Conservation (phyloP, 1,284 basidiomycete genomes). For the Abortiporus biennis region DNA sequence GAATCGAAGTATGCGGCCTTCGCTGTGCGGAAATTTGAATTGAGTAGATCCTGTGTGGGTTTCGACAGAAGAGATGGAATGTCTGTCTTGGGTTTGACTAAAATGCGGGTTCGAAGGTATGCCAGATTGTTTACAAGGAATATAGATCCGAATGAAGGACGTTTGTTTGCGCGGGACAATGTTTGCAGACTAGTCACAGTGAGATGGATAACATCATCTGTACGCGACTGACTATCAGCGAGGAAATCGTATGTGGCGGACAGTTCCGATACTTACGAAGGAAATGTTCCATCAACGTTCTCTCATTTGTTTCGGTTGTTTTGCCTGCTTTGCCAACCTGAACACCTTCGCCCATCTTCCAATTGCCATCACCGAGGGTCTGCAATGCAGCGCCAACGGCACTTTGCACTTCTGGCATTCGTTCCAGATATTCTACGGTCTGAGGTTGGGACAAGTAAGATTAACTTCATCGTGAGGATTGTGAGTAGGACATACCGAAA, state of each 20-base stretch:
- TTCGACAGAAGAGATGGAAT: conserved; percentile 48
- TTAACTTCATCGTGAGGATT: background rate
- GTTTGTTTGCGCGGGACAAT: conserved; percentile 55
- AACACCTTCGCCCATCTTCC: conserved; percentile 82
- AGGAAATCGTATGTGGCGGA: background rate
- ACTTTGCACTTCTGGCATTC: conserved; percentile 59
- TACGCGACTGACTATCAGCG: background rate
- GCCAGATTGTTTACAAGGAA: conserved; percentile 76
- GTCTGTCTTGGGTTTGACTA: conserved; percentile 41
- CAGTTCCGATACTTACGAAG: conserved; percentile 41
- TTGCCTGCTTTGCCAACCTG: conserved; percentile 48
- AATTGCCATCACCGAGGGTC: conserved; percentile 76
- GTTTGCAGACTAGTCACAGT: conserved; percentile 52
- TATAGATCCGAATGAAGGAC: conserved; percentile 63
- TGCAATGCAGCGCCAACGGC: conserved; percentile 60
- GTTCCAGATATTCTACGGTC: conserved; percentile 64
- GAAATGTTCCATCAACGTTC: conserved; percentile 65
- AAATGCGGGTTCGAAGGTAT: conserved; percentile 53
- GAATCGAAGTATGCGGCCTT: conserved; percentile 78
- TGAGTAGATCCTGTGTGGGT: conserved; percentile 53
- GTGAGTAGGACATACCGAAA: conserved; percentile 39
- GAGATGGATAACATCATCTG: conserved; percentile 67
- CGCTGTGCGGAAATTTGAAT: conserved; percentile 66
- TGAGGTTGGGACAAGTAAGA: conserved; percentile 20
- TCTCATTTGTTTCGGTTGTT: conserved; percentile 47